Conservation (phyloP, 225 moss, liverwort and hornwort genomes). For the Pleurozium schreberi region DNA sequence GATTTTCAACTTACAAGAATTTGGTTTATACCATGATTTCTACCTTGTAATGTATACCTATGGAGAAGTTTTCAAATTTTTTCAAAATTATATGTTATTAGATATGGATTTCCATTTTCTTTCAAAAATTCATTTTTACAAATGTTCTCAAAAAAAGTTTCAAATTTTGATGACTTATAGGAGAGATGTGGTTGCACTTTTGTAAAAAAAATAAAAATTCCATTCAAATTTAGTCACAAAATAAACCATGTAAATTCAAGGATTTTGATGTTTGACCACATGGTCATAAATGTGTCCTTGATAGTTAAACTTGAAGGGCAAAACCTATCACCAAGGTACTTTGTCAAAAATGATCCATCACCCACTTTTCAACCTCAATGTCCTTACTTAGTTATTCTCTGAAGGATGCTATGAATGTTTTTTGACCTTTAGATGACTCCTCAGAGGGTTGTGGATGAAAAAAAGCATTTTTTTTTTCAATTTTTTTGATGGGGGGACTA, state of each 20-base stretch:
- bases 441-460: neutral
- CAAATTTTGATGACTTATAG: neutral
- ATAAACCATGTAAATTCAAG: neutral
- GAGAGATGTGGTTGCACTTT: neutral
- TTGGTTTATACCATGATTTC: neutral
- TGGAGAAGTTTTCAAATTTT: neutral
- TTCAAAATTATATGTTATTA: neutral
- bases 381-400: accelerated
- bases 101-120: neutral
- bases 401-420: neutral
- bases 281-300: too few species aligned
- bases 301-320: neutral
- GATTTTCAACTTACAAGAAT: neutral
- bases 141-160: neutral
- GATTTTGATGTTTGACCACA: neutral
- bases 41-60: neutral
- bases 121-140: neutral
- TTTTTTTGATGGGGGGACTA: accelerated
- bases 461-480: neutral
- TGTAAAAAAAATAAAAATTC: neutral
- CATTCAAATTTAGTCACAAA: neutral
- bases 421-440: neutral
- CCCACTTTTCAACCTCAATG: accelerated
- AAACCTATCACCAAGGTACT: neutral
- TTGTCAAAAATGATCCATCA: neutral